Conservation (phyloP, 768 basidiomycete genomes). For the Calocybe gangraenosa region DNA sequence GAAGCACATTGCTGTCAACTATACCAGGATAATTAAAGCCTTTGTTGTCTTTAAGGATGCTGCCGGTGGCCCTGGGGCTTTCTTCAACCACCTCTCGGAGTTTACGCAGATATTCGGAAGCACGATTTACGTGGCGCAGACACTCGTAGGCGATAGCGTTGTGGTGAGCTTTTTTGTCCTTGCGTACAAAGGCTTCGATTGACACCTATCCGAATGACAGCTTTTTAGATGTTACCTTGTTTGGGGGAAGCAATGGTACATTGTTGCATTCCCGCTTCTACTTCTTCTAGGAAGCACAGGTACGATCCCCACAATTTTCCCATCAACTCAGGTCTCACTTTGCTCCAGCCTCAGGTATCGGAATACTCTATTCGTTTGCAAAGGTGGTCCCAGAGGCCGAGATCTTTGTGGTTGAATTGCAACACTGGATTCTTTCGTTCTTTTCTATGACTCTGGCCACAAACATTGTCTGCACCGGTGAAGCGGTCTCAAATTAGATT, state of each 20-base stretch:
- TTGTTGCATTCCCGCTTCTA: not conserved
- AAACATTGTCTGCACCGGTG: constrained; percentile 33
- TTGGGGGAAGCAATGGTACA: not conserved
- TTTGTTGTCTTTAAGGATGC: constrained; percentile 25
- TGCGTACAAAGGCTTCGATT: not conserved
- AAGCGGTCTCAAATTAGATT: not conserved
- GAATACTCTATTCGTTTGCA: constrained; percentile 28
- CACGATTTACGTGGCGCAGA: constrained; percentile 31
- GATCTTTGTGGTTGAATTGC: constrained; percentile 27
- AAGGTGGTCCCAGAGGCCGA: constrained; percentile 21
- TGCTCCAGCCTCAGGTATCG: constrained; percentile 18
- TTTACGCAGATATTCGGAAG: constrained; percentile 34
- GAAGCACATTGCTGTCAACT: constrained; percentile 34
- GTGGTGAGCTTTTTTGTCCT: constrained; percentile 21
- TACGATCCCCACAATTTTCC: not conserved
- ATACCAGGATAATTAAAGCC: constrained; percentile 29
- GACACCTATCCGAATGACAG: not conserved
- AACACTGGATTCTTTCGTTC: constrained; percentile 35
- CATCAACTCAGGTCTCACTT: not conserved
- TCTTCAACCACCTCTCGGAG: constrained; percentile 28
- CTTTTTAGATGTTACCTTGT: constrained; percentile 6
- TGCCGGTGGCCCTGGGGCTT: constrained; percentile 25
- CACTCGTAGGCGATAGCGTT: constrained; percentile 33
- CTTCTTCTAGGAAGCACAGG: constrained; percentile 1
- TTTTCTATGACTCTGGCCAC: constrained; percentile 33